Base-by-base conservation (phyloP, 495 filamentous ascomycete species). In the Mytilinidion resinicola region DNA sequence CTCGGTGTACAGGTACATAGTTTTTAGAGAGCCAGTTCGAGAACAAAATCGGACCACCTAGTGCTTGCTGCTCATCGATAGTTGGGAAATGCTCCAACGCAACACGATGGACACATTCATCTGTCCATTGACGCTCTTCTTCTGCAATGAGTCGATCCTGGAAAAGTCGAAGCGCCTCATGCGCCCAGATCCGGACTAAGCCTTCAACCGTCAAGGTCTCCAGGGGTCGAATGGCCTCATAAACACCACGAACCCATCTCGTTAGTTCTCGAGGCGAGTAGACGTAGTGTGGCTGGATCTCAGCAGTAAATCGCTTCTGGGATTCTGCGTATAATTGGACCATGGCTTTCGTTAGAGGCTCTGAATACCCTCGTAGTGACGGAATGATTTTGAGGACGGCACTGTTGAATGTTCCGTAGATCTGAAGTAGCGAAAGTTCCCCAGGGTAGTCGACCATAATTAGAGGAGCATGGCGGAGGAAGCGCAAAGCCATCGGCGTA, bases 11-110 rank as follows among this genome's bases (percentile, higher is more conserved):
- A 20, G 93, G 91, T 20, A 97, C 84, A 67, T 99, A 99, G 69
- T 99, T 85, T 81, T 95, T 97, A 20, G 92, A 96, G n/a, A 97
- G 81, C 93, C 93, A 99, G 72, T 97, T 99, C 8, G 93, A 99
- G 77, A 91, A 99, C 33, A 99, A 74, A 51, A 99, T 97, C 3
- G 93, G 93, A 0, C 88, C 89, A 64, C 88, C 87, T n/a, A 99
- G 79, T 35, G 95, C 91, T 66, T 88, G 87, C 34, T 85, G 75
- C 50, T 95, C 85, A 60, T 96, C 87, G 61, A 97, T 91, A 17
- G 81, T 92, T 1, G 92, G 93, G 81, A 99, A 99, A 67, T 89
- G 81, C 49, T 96, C 88, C 47, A 93, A 71, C 9, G 93, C 93
- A 72, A 96, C 89, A 21, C 88, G 80, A 30, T 82, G 81, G 49